These are phyloP conservation scores for Gryganskiella cystojenkinii DNA, from an alignment of 192 early-diverging fungal genomes.

Conservation along the genomic window DNA sequence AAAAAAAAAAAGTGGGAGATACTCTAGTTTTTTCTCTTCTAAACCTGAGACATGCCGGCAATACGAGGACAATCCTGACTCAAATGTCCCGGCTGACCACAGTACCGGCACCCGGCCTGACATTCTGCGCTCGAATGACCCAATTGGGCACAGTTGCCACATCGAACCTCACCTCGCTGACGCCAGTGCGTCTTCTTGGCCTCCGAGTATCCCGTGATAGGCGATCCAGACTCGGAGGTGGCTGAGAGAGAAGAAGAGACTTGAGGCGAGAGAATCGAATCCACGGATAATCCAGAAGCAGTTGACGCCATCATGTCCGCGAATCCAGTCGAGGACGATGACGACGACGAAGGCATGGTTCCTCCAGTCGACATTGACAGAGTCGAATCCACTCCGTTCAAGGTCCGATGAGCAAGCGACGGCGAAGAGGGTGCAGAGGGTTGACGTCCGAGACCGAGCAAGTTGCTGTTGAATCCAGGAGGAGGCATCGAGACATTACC, in stretches of 20 bases:
- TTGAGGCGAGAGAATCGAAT: constrained; percentile 20
- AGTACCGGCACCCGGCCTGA: constrained; percentile 54
- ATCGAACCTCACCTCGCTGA: constrained; percentile 49
- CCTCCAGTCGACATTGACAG: not conserved
- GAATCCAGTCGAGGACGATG: constrained; percentile 13
- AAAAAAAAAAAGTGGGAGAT: not conserved
- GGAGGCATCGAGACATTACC: constrained; percentile 26
- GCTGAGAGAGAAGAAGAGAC: constrained; percentile 22
- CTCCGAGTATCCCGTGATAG: constrained; percentile 27
- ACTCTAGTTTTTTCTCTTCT: not conserved
- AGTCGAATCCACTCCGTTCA: constrained; percentile 23
- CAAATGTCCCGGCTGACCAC: constrained; percentile 46
- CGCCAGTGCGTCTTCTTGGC: constrained; percentile 42
- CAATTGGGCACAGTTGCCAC: constrained; percentile 62
- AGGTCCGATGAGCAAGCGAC: constrained; percentile 8
- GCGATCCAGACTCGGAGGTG: constrained; percentile 1
- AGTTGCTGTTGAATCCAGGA: constrained; percentile 31
- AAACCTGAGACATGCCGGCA: not conserved
- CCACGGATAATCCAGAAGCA: constrained; percentile 18
- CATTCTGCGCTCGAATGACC: constrained; percentile 61
- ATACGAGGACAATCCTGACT: constrained; percentile 52
- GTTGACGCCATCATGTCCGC: constrained; percentile 7
- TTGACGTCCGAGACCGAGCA: constrained; percentile 41
- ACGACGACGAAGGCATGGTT: constrained; percentile 3
- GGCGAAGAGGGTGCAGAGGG: constrained; percentile 39